phyloP scores from a whole-genome alignment of 2,329 filamentous ascomycete species.

The Ceratocystis eucalypticola region DNA sequence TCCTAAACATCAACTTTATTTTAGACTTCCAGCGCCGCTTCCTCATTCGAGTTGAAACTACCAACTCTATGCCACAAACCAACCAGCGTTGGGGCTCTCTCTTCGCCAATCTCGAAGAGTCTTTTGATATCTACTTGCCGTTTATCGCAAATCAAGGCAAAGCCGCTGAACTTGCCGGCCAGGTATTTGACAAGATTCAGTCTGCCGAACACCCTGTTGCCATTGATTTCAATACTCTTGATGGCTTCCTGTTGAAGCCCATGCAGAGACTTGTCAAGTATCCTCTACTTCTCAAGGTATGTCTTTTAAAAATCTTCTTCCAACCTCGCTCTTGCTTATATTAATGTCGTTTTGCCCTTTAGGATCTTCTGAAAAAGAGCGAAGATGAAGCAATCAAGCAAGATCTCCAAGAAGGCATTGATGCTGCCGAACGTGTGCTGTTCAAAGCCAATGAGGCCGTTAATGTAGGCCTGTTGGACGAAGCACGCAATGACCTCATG shows the following conservation, averaged over 20 bases:
- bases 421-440: conserved; percentile 68
- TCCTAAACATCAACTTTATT: conserved; percentile 88
- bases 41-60: conserved; percentile 88
- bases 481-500: conserved; percentile 71
- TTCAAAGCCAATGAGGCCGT: conserved; percentile 82
- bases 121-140: conserved; percentile 85
- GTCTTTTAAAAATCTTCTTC: conserved; percentile 19
- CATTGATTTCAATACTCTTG: conserved; percentile 72
- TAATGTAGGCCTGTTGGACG: conserved; percentile 69
- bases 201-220: conserved; percentile 66
- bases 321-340: conserved; percentile 22
- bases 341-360: conserved; percentile 13
- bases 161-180: conserved; percentile 70
- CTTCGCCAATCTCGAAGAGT: conserved; percentile 71
- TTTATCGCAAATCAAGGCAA: conserved; percentile 95
- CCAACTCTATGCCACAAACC: conserved; percentile 64
- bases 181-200: conserved; percentile 76
- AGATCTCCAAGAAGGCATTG: conserved; percentile 64
- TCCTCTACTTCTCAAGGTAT: conserved; percentile 71
- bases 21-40: conserved; percentile 93
- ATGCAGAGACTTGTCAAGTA: conserved; percentile 95
- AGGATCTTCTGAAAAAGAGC: conserved; percentile 79
- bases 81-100: conserved; percentile 91
- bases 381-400: conserved; percentile 56
- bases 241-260: conserved; percentile 87